Conservation (phyloP, 2,329 filamentous ascomycete species). For the Samsoniella hepiali region DNA sequence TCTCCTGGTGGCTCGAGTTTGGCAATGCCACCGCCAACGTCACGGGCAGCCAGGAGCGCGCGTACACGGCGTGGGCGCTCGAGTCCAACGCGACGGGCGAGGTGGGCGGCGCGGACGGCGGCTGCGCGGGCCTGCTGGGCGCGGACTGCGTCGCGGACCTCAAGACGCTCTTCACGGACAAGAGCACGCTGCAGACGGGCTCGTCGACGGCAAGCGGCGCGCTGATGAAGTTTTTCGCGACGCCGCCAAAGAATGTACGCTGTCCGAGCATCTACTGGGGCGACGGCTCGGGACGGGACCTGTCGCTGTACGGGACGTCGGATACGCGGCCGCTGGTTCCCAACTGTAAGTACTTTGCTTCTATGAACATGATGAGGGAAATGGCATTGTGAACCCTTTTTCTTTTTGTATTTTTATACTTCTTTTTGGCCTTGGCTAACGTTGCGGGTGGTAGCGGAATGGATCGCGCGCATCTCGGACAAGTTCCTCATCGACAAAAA, state of each 20-base stretch:
- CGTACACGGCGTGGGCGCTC: conserved; percentile 12
- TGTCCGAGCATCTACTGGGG: conserved; percentile 4
- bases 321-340: not conserved
- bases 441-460: not conserved
- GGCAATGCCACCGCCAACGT: conserved; percentile 12
- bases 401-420: too few relatives aligned
- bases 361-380: not conserved
- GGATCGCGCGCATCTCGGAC: not conserved
- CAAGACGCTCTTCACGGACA: conserved; percentile 10
- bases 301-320: conserved; percentile 2
- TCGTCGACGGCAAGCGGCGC: not conserved
- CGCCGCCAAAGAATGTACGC: not conserved
- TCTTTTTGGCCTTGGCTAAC: not conserved
- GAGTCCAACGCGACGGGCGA: conserved; percentile 14
- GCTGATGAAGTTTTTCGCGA: conserved; percentile 13
- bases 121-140: conserved; percentile 14
- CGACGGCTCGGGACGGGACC: not conserved
- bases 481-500: not conserved
- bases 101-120: conserved; percentile 15
- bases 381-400: too few relatives aligned
- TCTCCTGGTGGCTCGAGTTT: conserved; percentile 13
- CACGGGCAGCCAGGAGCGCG: conserved; percentile 2
- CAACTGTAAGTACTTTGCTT: not conserved
- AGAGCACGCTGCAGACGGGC: not conserved
- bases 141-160: conserved; percentile 3